Evolutionary conservation across 2,329 filamentous ascomycete genomes (phyloP), one percentile per base, ranked within the genome.

Genomic region (Cercospora beticola): DNA sequence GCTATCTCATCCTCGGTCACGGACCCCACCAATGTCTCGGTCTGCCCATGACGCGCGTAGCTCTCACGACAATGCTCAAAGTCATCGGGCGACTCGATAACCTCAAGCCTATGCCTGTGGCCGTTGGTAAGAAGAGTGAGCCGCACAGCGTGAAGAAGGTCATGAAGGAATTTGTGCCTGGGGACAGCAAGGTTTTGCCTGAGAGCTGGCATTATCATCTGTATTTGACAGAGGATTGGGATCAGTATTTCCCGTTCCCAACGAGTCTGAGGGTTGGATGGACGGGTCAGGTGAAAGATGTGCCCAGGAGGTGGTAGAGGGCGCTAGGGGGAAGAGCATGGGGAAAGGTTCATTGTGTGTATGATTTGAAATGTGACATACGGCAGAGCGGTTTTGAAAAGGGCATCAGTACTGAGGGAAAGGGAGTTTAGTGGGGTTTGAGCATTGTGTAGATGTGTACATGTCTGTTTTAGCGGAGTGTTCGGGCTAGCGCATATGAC

Each of bases 161-260:
- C 0, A 69, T 74, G 57, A 80, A 80, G 70, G 73, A 77, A 72
- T 78, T 76, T 52, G 72, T 74, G 26, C 72, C 74, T 3, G 75
- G 75, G 18, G 70, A 77, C 62, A 74, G 70, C 33, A 73, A 78
- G 52, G 74, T 75, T 68, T 72, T 80, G 62, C 74, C 76, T 10
- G 74, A 80, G 64, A 70, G 65, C 23, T 76, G 74, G 74, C 66
- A 71, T 52, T 83, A 81, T 66, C 79, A 82, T 74, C 78, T 78
- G 26, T 85, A 83, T 68, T 72, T 85, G 77, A 83, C 81, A 40
- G 82, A 83, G 77, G 81, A 82, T 62, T 82, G 81, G 79, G 81
- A 83, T 76, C 77, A 76, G 73, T 82, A 79, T 72, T 83, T 82
- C 73, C 81, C 81, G 49, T 83, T 84, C 67, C 82, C 82, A 62